Percentiles rank a stretch among this genome's conserved stretches.
phyloP scores from a whole-genome alignment of 306 rosid genomes.

The Quercus aquifolioides region DNA sequence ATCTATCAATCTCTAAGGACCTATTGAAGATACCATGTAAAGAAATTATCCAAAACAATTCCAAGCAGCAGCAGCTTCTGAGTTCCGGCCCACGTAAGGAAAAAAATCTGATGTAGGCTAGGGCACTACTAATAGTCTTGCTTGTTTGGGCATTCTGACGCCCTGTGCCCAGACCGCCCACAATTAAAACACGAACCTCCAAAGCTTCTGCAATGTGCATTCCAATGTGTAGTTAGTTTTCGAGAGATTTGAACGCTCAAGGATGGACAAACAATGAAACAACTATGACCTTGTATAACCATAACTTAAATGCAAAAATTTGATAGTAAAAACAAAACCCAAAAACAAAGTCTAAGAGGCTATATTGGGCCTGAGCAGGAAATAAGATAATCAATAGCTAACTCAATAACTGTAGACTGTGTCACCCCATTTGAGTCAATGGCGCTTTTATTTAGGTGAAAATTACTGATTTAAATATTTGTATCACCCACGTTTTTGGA shows the following conservation, averaged over 20 bases:
- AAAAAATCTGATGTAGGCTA: slow-evolving; percentile 19
- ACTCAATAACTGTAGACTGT: not conserved
- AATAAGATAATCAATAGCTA: not conserved
- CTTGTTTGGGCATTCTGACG: slow-evolving; percentile 82
- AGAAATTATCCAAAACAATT: slow-evolving; percentile 3
- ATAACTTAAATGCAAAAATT: not conserved
- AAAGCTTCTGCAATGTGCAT: slow-evolving; percentile 56
- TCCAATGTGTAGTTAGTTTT: slow-evolving; percentile 23
- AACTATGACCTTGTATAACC: not conserved
- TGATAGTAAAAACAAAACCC: not conserved
- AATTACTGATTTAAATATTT: not conserved
- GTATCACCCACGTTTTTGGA: too few relatives aligned
- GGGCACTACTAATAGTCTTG: slow-evolving; percentile 34
- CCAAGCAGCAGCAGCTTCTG: slow-evolving; percentile 29
- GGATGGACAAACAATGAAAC: not conserved
- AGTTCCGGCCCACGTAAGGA: slow-evolving; percentile 23
- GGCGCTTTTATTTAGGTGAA: not conserved
- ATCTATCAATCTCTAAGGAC: slow-evolving; percentile 23
- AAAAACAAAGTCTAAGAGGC: not conserved
- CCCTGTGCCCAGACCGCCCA: slow-evolving; percentile 86
- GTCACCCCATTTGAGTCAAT: not conserved
- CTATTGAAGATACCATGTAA: slow-evolving; percentile 18
- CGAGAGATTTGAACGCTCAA: not conserved
- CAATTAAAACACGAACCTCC: slow-evolving; percentile 92
- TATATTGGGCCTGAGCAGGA: not conserved